phyloP scores from a whole-genome alignment of 805 yeast genomes.

The Yamadazyma akitaensis region DNA sequence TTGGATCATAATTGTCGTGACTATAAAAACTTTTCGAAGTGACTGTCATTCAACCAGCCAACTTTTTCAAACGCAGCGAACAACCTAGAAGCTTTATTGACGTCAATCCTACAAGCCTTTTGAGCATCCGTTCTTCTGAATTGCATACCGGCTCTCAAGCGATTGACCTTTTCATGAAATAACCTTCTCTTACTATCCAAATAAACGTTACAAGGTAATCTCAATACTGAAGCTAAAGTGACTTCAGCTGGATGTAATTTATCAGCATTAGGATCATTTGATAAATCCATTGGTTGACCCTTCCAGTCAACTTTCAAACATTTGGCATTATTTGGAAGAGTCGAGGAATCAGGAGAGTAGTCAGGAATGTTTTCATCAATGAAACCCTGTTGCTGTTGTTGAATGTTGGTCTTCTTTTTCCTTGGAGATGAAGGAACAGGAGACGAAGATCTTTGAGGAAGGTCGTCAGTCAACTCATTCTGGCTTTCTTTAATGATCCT shows the following conservation, averaged over 20 bases:
- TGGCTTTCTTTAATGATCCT: slow-evolving; percentile 38
- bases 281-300: slow-evolving; percentile 93
- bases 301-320: slow-evolving; percentile 93
- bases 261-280: slow-evolving; percentile 66
- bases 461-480: slow-evolving; percentile 11
- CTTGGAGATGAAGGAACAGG: slow-evolving; percentile 25
- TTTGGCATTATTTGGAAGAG: slow-evolving; percentile 65
- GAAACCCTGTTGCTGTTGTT: slow-evolving; percentile 42
- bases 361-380: slow-evolving; percentile 75
- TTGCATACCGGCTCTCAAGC: slow-evolving; percentile 65
- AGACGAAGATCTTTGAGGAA: slow-evolving; percentile 8
- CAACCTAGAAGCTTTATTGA: slow-evolving; percentile 88
- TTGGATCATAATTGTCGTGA: no score
- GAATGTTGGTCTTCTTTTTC: slow-evolving; percentile 33
- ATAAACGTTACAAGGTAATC: slow-evolving; percentile 85
- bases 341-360: slow-evolving; percentile 66
- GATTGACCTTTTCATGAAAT: slow-evolving; percentile 82
- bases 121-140: slow-evolving; percentile 97
- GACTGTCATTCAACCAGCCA: slow-evolving; percentile 84
- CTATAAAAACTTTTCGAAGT: slow-evolving; percentile 44
- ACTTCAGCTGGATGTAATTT: slow-evolving; percentile 91
- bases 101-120: slow-evolving; percentile 96
- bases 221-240: slow-evolving; percentile 76
- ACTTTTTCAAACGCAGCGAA: slow-evolving; percentile 88
- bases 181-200: slow-evolving; percentile 66